phyloP scores from a whole-genome alignment of 495 filamentous ascomycete genomes.

The Darksidea phi region DNA sequence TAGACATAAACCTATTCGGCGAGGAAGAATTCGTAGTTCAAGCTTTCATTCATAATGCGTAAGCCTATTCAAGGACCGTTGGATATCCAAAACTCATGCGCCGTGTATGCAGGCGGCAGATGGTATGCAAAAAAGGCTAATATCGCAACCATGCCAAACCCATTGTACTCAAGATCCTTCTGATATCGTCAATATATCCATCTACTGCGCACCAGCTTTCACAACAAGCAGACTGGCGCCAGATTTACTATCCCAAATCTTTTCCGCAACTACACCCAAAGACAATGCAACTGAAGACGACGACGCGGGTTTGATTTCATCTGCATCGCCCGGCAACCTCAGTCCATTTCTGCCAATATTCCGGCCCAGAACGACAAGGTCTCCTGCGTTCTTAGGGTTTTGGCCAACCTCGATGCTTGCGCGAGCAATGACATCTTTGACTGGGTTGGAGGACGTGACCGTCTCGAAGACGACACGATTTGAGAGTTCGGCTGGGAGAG shows the following conservation, averaged over 20 bases:
- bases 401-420: slow-evolving; percentile 63
- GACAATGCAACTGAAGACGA: slow-evolving; percentile 46
- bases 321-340: slow-evolving; percentile 34
- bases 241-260: slow-evolving; percentile 58
- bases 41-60: no score
- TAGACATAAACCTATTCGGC: no score
- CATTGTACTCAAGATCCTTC: no score
- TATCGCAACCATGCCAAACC: no score
- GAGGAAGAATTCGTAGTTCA: no score
- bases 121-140: no score
- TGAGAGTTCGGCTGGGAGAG: slow-evolving; percentile 57
- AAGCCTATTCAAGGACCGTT: no score
- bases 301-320: slow-evolving; percentile 33
- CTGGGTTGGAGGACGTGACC: slow-evolving; percentile 26
- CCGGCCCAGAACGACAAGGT: slow-evolving; percentile 74
- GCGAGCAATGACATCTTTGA: slow-evolving; percentile 41
- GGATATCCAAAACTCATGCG: no score
- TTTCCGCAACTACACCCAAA: slow-evolving; percentile 67
- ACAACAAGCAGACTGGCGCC: slow-evolving; percentile 77
- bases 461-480: slow-evolving; percentile 61
- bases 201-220: slow-evolving; percentile 51
- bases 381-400: slow-evolving; percentile 66
- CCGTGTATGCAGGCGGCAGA: no score
- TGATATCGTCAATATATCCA: no score
- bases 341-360: slow-evolving; percentile 32